Evolutionary conservation across 169 alveolate species (phyloP).

Genomic region (Plasmodium falciparum): DNA sequence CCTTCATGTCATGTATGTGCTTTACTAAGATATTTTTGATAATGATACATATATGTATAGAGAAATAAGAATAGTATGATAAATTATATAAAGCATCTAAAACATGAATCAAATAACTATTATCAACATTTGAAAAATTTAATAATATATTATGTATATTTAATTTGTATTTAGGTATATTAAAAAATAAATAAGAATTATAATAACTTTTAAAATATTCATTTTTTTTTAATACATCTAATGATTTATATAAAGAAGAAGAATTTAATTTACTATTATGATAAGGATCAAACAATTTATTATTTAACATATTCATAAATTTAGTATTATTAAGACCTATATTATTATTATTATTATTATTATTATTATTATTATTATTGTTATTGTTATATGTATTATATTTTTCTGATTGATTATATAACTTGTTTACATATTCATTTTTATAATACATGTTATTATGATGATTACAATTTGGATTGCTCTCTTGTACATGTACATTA

Average conservation of each 20-base stretch:
- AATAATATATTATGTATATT: constrained; percentile 27
- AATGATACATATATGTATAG: constrained; percentile 43
- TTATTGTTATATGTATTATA: background rate
- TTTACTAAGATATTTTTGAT: constrained; percentile 60
- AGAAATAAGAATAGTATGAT: constrained; percentile 66
- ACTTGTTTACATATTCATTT: background rate
- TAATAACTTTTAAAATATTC: constrained; percentile 53
- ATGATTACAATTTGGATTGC: background rate
- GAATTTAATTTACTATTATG: background rate
- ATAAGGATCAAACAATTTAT: background rate
- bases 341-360: background rate
- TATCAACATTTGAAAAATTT: constrained; percentile 45
- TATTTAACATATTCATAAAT: too few species aligned
- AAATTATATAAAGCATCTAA: constrained; percentile 41
- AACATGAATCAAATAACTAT: constrained; percentile 48
- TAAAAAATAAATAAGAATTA: constrained; percentile 58
- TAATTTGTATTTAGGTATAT: constrained; percentile 34
- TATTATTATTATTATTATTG: background rate
- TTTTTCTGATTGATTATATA: background rate
- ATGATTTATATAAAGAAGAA: constrained; percentile 40
- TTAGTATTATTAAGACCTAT: background rate
- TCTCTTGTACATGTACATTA: background rate
- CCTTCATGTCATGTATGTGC: constrained; percentile 70
- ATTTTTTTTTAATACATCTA: constrained; percentile 49
- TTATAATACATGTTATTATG: background rate